Evolutionary conservation across 2,329 filamentous ascomycete species (phyloP).

Genomic region (Alternaria sp.): DNA sequence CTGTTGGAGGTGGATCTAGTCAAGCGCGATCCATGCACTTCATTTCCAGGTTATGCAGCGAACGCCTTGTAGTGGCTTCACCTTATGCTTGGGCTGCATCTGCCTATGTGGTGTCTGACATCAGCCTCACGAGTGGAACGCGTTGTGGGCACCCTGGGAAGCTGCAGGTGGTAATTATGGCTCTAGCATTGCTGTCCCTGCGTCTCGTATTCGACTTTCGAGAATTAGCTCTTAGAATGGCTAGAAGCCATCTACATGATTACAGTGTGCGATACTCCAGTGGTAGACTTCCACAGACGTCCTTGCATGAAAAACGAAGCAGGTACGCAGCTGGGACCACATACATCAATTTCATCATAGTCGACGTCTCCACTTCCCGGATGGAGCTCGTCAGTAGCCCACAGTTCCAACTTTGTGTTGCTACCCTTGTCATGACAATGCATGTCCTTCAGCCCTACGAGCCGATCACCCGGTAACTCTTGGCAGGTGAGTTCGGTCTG

Average conservation of each 20-base stretch:
- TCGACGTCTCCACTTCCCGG: not conserved
- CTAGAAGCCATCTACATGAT: not conserved
- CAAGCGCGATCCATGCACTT: constrained; percentile 8
- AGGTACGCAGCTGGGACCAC: not conserved
- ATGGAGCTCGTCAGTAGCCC: not conserved
- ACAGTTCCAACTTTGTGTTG: not conserved
- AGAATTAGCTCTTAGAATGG: not conserved
- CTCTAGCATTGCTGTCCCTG: not conserved
- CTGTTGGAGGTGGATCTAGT: constrained; percentile 13
- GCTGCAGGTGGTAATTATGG: not conserved
- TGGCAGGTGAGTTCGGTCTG: not conserved
- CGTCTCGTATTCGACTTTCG: not conserved
- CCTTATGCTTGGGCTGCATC: not conserved
- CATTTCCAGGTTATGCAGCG: not conserved
- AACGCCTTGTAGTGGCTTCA: not conserved
- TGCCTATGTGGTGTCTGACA: not conserved
- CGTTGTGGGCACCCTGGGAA: not conserved
- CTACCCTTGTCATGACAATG: not conserved
- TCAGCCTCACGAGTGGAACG: not conserved
- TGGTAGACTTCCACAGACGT: not conserved
- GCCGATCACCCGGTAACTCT: not conserved
- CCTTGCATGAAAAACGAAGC: not conserved
- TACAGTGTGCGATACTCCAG: not conserved
- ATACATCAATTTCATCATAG: not conserved
- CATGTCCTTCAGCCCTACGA: constrained; percentile 2